Evolutionary conservation across 805 yeast species (phyloP).

Genomic region (Cyberlindnera xishuangbannaensis): DNA sequence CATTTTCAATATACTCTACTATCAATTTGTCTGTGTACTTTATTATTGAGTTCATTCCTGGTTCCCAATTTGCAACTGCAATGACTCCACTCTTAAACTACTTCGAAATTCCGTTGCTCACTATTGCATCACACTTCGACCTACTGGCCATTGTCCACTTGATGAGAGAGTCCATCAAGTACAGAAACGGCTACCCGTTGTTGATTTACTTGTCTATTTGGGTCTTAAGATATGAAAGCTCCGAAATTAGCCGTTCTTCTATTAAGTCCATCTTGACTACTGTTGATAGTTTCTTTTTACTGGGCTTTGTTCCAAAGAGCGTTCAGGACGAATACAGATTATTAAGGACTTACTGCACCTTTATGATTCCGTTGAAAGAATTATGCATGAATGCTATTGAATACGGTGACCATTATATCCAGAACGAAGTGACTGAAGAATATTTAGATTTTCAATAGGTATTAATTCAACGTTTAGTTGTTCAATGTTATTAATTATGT

Average conservation of each 20-base stretch:
- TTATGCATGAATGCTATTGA: too few relatives aligned
- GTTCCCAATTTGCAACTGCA: constrained; percentile 28
- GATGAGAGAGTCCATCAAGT: constrained; percentile 23
- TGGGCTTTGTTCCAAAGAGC: constrained; percentile 5
- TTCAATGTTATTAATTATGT: too few relatives aligned
- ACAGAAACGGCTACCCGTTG: constrained; percentile 27
- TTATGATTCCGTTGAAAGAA: constrained; percentile 15
- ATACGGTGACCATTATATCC: too few relatives aligned
- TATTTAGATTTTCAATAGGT: too few relatives aligned
- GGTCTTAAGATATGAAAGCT: constrained; percentile 33
- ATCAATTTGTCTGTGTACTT: constrained; percentile 32
- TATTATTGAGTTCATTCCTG: constrained; percentile 30
- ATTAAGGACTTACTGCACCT: constrained; percentile 11
- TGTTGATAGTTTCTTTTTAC: constrained; percentile 5
- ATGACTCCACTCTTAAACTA: constrained; percentile 32
- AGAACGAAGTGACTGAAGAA: too few relatives aligned
- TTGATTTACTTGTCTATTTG: constrained; percentile 32
- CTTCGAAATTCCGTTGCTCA: constrained; percentile 32
- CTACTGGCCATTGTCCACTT: constrained; percentile 28
- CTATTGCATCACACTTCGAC: constrained; percentile 35
- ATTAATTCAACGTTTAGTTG: too few relatives aligned
- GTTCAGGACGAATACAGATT: constrained; percentile 4
- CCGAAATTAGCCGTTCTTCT: constrained; percentile 24
- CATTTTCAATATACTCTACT: constrained; percentile 37
- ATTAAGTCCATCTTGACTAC: constrained; percentile 12